Evolutionary conservation across 805 yeast species (phyloP), one percentile per base, ranked within the genome.

Genomic region (Metschnikowia drakensbergensis): DNA sequence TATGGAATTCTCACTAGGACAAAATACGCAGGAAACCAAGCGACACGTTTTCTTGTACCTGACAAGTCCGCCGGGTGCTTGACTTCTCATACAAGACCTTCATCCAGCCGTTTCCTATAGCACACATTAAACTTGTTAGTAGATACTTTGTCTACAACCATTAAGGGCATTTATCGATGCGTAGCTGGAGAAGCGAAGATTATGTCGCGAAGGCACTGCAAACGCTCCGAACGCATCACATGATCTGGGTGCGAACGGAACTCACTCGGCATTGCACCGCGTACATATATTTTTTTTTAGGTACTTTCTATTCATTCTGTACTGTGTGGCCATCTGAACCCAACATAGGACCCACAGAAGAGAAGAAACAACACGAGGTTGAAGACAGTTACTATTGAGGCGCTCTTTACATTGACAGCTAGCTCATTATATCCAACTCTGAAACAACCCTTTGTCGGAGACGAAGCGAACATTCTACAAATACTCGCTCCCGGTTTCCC

Each of bases 191-290:
- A 27, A 37, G 41, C 41, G 28, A 13, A 28, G 4, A 28, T 9
- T n/a, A 23, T 23, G 43, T 31, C 30, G 36, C 35, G 35, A 25
- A 40, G 34, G 35, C 29, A 30, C 43, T 40, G n/a, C 34, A 7
- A 29, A 40, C 11, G 36, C 43, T 32, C 25, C 26, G 32, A 39
- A 26, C 36, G 36, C 43, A 42, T 42, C 45, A 42, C 45, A 42
- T 42, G 45, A 42, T 34, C 45, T 9, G 45, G 25, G 45, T 42
- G 45, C 45, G 45, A 33, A 33, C 45, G 33, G 28, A 37, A 29
- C 27, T 23, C 17, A n/a, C 22, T 40, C 36, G 43, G 43, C 43
- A 31, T 40, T 40, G 42, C 42, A 40, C 22, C 13, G 36, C 22
- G 36, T 40, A 29, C 43, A 25, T 39, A 25, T 32, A 29, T 17